Conservation (phyloP, 495 filamentous ascomycete genomes). For the Neurospora tetrasperma region DNA sequence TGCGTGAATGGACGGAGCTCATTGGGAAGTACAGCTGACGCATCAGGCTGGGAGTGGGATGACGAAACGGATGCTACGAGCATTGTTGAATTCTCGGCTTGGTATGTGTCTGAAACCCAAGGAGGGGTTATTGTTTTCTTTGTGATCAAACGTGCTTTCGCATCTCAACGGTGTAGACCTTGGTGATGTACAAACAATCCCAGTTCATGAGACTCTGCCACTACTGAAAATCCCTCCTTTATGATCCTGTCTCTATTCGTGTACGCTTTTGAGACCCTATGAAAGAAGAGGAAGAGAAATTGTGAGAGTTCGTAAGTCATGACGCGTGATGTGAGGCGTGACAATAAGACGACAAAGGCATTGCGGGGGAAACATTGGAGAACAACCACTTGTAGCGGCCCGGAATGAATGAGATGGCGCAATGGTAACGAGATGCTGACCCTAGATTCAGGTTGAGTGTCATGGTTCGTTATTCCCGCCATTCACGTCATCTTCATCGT, state of each 20-base stretch:
- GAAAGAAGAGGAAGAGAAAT: not conserved
- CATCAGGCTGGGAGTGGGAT: not conserved
- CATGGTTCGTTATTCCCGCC: not conserved
- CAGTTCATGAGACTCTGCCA: not conserved
- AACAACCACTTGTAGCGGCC: not conserved
- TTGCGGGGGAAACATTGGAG: not conserved
- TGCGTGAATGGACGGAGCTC: not conserved
- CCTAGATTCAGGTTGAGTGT: not conserved
- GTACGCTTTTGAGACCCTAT: not conserved
- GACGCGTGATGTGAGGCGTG: not conserved
- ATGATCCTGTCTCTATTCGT: not conserved
- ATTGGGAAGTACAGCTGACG: not conserved
- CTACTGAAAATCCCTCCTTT: not conserved
- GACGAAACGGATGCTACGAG: not conserved
- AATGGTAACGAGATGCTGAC: not conserved
- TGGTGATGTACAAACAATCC: not conserved
- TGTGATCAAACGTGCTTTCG: not conserved
- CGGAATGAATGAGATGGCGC: not conserved
- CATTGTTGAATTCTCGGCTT: not conserved
- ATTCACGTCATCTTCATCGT: constrained; percentile 24
- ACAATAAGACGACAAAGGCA: not conserved
- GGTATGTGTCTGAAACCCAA: not conserved
- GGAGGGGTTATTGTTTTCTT: not conserved
- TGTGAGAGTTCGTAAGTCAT: not conserved
- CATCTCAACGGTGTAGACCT: not conserved